Evolutionary conservation across 176 grass and related monocot genomes (phyloP).

Genomic region (Themeda triandra): DNA sequence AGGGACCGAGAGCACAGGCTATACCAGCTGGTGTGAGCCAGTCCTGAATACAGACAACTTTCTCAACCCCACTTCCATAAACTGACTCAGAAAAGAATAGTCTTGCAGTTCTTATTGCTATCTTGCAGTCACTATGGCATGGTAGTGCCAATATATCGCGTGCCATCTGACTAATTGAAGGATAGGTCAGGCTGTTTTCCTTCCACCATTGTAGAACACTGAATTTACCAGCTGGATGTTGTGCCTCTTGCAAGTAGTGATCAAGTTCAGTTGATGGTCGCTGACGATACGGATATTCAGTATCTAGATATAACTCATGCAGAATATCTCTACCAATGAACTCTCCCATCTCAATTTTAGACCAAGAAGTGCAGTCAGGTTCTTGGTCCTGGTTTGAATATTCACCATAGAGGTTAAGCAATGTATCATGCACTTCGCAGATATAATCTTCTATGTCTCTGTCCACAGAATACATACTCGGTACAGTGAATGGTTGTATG

Average conservation of each 20-base stretch:
- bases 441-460: slow-evolving; percentile 4
- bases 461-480: background rate
- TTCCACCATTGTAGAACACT: slow-evolving; percentile 34
- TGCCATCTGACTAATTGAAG: slow-evolving; percentile 22
- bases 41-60: background rate
- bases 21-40: slow-evolving; percentile 20
- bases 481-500: background rate
- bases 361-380: background rate
- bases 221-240: background rate
- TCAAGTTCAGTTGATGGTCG: slow-evolving; percentile 26
- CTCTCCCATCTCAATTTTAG: background rate
- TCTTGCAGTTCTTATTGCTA: slow-evolving; percentile 19
- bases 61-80: background rate
- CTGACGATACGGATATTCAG: background rate
- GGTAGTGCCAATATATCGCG: slow-evolving; percentile 31
- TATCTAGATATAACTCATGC: background rate
- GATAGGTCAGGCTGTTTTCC: slow-evolving; percentile 8
- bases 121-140: background rate
- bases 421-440: slow-evolving; percentile 7
- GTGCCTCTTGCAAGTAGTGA: slow-evolving; percentile 30
- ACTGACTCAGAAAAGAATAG: background rate
- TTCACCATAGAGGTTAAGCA: slow-evolving; percentile 11
- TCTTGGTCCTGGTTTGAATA: background rate
- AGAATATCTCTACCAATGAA: background rate
- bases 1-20: background rate